Evolutionary conservation across 495 filamentous ascomycete genomes (phyloP), one percentile per base, ranked within the genome.

Genomic region (Xylaria nigripes): DNA sequence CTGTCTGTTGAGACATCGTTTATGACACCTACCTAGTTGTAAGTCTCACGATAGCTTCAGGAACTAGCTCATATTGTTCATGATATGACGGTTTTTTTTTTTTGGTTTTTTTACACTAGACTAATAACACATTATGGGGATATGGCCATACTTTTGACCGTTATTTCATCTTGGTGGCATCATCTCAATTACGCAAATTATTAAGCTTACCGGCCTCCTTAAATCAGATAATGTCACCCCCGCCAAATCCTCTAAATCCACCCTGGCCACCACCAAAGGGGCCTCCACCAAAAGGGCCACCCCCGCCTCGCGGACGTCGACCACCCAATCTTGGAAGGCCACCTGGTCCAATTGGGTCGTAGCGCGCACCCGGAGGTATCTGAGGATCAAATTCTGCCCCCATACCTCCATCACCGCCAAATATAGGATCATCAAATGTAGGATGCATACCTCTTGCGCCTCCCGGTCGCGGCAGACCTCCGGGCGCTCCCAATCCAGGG

Each of bases 381-480:
- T 77, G 76, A 13, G 76, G 74, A 57, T 81, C 72, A 58, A 75
- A 81, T 6, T 62, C 69, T 13, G 61, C 70, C 34, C 63, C 71
- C 27, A 67, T 69, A 9, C 76, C 76, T 16, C 72, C 75, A 10
- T 65, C 64, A 0, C 87, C 89, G 32, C 78, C 80, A 67, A 96
- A 96, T 61, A 96, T 67, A 24, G 89, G 90, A 68, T 97, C 93
- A 62, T 96, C 89, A 61, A 95, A 91, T 0, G 89, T 94, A 0
- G 93, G 93, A 70, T 96, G 87, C 93, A 97, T 97, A 2, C 93
- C 93, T 40, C 84, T 81, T 4, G 78, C 79, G 0, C 81, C 81
- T 29, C 74, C 70, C 2, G 71, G 70, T 34, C 81, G 72, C 51
- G 77, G 76, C 2, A 70, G 50, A 15, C 71, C 71, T 36, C 71